Conservation (phyloP, 148 eudicot species). For the Linanthus parryae region DNA sequence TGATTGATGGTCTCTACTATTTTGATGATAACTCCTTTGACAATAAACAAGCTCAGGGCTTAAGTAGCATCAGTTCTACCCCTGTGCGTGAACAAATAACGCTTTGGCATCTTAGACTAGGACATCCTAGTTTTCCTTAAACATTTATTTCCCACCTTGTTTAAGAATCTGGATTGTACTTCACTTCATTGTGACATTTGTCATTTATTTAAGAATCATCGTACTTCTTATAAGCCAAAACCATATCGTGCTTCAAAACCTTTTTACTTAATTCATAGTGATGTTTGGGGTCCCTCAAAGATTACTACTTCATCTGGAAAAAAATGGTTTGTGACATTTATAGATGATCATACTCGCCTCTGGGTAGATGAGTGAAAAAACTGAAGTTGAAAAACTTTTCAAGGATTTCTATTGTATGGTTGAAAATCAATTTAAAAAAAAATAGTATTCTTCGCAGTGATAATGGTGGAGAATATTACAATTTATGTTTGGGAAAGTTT, state of each 20-base stretch:
- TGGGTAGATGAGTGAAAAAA: too few species aligned
- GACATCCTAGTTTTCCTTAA: constrained; percentile 8
- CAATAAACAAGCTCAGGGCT: constrained; percentile 5
- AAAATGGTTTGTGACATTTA: too few species aligned
- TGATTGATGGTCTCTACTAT: neutral
- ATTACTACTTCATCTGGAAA: neutral
- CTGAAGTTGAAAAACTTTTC: too few species aligned
- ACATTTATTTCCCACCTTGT: neutral
- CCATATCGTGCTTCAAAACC: neutral
- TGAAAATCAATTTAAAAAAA: too few species aligned
- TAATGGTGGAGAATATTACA: too few species aligned
- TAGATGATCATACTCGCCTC: too few species aligned
- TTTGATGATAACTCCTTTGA: neutral
- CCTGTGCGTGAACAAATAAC: constrained; percentile 7
- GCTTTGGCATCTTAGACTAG: constrained; percentile 10
- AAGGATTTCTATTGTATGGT: too few species aligned
- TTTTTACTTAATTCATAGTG: constrained; percentile 2
- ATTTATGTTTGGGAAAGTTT: too few species aligned
- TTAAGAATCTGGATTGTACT: neutral
- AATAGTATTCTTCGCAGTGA: too few species aligned
- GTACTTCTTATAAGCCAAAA: neutral
- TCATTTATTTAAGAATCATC: neutral
- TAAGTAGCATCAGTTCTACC: neutral
- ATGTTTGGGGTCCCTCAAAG: constrained; percentile 1
- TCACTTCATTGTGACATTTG: neutral